Percentiles rank a stretch among this genome's conserved stretches.
These are phyloP conservation scores for Kwoniella europaea DNA, from an alignment of 768 basidiomycete genomes.

Conservation along the genomic window DNA sequence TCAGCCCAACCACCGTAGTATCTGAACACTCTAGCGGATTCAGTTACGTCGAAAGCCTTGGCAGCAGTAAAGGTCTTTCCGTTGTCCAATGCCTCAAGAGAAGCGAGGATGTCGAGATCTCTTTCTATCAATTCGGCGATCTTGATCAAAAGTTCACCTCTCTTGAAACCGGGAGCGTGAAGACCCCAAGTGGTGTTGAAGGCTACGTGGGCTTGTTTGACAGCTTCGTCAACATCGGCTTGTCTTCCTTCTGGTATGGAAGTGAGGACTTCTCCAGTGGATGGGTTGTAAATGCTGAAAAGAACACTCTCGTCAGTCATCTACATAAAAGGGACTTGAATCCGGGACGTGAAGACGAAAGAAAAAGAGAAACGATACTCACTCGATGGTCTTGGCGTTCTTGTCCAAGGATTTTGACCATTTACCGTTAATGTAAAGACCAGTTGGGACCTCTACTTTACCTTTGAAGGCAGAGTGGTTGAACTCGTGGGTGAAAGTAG, in stretches of 20 bases:
- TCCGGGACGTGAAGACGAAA: not conserved
- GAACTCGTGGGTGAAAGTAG: constrained; percentile 53
- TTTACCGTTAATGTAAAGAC: constrained; percentile 89
- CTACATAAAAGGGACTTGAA: not conserved
- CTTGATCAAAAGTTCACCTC: constrained; percentile 79
- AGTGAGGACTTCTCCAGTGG: constrained; percentile 53
- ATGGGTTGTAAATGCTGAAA: constrained; percentile 58
- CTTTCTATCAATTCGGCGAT: constrained; percentile 89
- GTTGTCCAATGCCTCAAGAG: constrained; percentile 84
- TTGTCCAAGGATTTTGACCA: constrained; percentile 65
- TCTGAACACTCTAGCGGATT: constrained; percentile 49
- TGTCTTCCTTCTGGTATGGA: constrained; percentile 52
- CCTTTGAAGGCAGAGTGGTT: constrained; percentile 54
- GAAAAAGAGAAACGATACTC: constrained; percentile 28
- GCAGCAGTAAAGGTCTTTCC: constrained; percentile 70
- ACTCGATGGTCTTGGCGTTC: constrained; percentile 53
- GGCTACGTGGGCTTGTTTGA: constrained; percentile 79
- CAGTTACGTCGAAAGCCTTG: constrained; percentile 41
- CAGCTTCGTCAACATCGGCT: constrained; percentile 78
- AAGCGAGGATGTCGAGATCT: constrained; percentile 78
- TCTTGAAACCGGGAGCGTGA: constrained; percentile 66
- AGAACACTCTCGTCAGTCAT: not conserved
- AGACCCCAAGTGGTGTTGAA: constrained; percentile 88
- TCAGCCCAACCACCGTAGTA: constrained; percentile 98
- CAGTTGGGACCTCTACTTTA: constrained; percentile 68